Percentiles rank a stretch among this genome's conserved stretches.
These are phyloP conservation scores for Candida sithepensis DNA, from an alignment of 805 yeast genomes.

Conservation along the genomic window DNA sequence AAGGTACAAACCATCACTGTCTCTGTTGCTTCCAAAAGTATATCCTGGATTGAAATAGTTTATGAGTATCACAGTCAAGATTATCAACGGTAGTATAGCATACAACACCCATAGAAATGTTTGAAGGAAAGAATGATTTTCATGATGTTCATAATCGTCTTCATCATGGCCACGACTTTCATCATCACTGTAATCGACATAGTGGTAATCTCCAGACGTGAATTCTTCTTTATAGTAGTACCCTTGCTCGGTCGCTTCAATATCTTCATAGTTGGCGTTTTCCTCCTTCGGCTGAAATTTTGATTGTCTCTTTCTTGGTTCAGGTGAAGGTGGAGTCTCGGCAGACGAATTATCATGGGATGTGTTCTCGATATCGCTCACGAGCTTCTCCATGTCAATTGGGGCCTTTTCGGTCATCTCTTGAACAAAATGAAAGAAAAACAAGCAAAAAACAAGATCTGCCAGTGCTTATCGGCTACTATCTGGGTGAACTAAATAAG, in stretches of 20 bases:
- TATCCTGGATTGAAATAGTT: slow-evolving; percentile 6
- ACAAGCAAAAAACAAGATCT: neutral
- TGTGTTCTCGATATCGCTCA: slow-evolving; percentile 14
- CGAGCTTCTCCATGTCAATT: slow-evolving; percentile 12
- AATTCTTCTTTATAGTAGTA: neutral
- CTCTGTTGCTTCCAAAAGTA: slow-evolving; percentile 4
- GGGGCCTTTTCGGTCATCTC: slow-evolving; percentile 11
- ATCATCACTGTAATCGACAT: neutral
- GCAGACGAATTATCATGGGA: neutral
- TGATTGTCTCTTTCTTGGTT: slow-evolving; percentile 9
- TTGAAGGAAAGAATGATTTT: slow-evolving; percentile 7
- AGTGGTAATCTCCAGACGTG: neutral
- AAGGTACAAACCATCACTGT: slow-evolving; percentile 17
- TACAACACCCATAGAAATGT: slow-evolving; percentile 20
- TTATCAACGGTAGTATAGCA: slow-evolving; percentile 18
- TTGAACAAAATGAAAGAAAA: too few species aligned
- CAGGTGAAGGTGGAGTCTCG: slow-evolving; percentile 8
- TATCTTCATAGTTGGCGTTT: neutral
- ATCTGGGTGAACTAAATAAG: neutral
- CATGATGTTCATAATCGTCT: slow-evolving; percentile 10
- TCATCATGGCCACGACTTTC: slow-evolving; percentile 5
- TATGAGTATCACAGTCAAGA: slow-evolving; percentile 11
- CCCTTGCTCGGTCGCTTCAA: neutral
- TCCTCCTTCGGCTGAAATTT: neutral
- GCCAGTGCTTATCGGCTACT: neutral